phyloP scores from a whole-genome alignment of 2,329 filamentous ascomycete species.

The Aspergillus vadensis region DNA sequence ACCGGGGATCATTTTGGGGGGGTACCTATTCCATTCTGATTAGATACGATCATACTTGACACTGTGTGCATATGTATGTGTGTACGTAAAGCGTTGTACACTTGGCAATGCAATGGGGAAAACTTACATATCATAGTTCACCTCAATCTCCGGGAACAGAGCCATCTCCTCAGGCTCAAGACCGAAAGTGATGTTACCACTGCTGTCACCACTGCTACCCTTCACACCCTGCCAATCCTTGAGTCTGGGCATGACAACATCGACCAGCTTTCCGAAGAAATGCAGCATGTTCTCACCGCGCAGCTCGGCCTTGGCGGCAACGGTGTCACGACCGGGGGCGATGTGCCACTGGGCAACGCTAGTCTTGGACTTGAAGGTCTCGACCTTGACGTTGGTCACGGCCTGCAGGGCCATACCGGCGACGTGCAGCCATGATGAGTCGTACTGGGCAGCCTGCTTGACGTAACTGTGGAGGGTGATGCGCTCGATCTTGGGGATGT shows the following conservation, averaged over 20 bases:
- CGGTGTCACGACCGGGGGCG: constrained; percentile 67
- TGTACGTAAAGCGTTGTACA: too few relatives aligned
- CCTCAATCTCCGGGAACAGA: constrained; percentile 89
- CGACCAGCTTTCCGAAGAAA: constrained; percentile 86
- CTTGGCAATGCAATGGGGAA: background rate
- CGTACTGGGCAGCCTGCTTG: constrained; percentile 66
- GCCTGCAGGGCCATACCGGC: constrained; percentile 82
- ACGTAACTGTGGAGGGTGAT: constrained; percentile 79
- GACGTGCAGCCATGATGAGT: constrained; percentile 76
- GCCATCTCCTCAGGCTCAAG: constrained; percentile 73
- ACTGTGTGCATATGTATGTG: too few relatives aligned
- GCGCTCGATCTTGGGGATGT: constrained; percentile 78
- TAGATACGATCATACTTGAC: background rate
- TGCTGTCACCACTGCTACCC: constrained; percentile 77
- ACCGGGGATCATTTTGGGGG: constrained; percentile 77
- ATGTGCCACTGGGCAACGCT: constrained; percentile 77
- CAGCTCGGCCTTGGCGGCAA: constrained; percentile 74
- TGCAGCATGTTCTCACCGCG: constrained; percentile 80
- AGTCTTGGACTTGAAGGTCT: constrained; percentile 68
- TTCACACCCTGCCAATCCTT: constrained; percentile 92
- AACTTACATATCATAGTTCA: constrained; percentile 86
- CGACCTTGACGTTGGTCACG: constrained; percentile 75
- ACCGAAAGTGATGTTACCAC: constrained; percentile 85
- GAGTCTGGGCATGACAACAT: constrained; percentile 88
- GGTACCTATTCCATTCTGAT: constrained; percentile 51